phyloP scores from a whole-genome alignment of 169 alveolate genomes.

The Miamiensis avidus region DNA sequence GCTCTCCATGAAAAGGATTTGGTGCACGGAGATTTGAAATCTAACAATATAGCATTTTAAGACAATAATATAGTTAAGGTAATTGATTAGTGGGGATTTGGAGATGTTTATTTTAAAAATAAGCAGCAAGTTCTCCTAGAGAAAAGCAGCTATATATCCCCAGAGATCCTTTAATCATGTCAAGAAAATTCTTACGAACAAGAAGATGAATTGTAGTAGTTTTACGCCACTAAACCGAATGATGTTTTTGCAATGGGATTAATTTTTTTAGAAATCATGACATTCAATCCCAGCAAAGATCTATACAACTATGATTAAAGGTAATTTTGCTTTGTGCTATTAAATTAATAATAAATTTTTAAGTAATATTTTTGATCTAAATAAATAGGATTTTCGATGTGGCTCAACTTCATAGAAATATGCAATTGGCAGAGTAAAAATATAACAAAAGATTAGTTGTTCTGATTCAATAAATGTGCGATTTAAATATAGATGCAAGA shows the following conservation, averaged over 20 bases:
- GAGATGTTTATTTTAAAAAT: neutral
- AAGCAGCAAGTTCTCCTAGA: neutral
- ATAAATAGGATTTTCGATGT: no score
- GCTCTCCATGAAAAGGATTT: neutral
- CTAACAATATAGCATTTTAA: neutral
- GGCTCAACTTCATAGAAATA: neutral
- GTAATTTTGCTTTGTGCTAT: neutral
- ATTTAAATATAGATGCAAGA: no score
- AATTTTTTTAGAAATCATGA: neutral
- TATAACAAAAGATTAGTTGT: no score
- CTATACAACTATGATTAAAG: neutral
- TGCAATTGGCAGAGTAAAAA: neutral
- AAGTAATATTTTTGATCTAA: no score
- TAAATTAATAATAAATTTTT: no score
- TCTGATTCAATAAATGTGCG: no score
- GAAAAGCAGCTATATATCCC: neutral
- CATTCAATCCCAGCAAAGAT: neutral
- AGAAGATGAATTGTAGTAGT: no score
- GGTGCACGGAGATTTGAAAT: neutral
- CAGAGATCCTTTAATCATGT: neutral
- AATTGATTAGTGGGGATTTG: neutral
- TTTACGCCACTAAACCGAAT: neutral
- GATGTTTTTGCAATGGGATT: neutral
- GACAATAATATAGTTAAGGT: neutral
- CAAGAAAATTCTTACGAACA: neutral